Base-by-base conservation (phyloP, 1,284 basidiomycete genomes). In the Heterobasidion annosum region DNA sequence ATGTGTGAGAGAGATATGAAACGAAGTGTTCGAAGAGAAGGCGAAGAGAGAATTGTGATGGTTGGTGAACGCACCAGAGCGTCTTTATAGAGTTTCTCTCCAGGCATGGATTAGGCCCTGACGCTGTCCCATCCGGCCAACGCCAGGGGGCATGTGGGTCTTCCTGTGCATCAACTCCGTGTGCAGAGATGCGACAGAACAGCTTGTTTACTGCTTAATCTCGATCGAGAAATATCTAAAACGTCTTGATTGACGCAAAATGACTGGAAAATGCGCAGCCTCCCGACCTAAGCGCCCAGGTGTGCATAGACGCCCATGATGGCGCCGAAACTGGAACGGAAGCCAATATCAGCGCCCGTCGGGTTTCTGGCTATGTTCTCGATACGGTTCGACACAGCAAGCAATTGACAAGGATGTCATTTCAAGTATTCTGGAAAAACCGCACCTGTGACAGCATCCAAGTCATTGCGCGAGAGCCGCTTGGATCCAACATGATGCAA, bases 221-320 rank as follows among this genome's bases (percentile, higher is more conserved):
- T 15, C 50, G 37, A 40, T 40, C 37, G n/a, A 40, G 37, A 3
- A 10, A 12, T 12, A 12, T n/a, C 37, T 32, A 34, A 34, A 46
- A 53, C 18, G 33, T 45, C 35, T n/a, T 16, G 12, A 33, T 13
- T 53, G 45, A 47, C 52, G 34, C 45, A 37, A 16, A 48, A 43
- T 54, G 51, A 53, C 51, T 53, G 18, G 51, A n/a, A 35, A 45
- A 35, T 34, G 51, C 51, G 43, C 32, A 53, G 19, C 25, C 48
- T 33, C 37, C 25, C 46, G 46, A 32, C 25, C 3, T 32, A 32
- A 34, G 48, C 48, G 48, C 48, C 33, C n/a, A 50, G 10, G 19
- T n/a, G 6, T 15, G 4, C 15, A n/a, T n/a, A n/a, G n/a, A 9
- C 48, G 48, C n/a, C 48, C n/a, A 10, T 32, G 45, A 16, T 15